These are phyloP conservation scores for Ailanthus altissimus DNA, from an alignment of 345 rosid species.

Conservation along the genomic window DNA sequence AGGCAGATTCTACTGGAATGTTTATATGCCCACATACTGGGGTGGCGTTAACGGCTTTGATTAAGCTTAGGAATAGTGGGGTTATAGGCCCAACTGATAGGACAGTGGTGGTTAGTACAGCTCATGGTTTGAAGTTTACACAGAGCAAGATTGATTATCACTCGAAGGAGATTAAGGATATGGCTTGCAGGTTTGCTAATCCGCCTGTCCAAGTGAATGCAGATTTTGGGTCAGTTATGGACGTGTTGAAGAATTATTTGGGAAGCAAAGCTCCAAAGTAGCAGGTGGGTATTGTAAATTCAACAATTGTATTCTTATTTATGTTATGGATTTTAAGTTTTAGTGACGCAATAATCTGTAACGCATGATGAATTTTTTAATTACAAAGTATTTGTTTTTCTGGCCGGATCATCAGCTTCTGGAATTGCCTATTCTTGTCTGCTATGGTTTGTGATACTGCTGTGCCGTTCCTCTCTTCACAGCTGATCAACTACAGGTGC, in stretches of 20 bases:
- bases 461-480: neutral
- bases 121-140: constrained; percentile 89
- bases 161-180: constrained; percentile 67
- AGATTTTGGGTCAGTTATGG: constrained; percentile 86
- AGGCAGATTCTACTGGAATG: constrained; percentile 93
- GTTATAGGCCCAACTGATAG: constrained; percentile 63
- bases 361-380: neutral
- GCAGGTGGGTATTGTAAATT: constrained; percentile 17
- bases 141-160: constrained; percentile 86
- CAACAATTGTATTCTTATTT: constrained; percentile 15
- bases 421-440: neutral
- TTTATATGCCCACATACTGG: constrained; percentile 95
- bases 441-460: neutral
- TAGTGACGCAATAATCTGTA: constrained; percentile 5
- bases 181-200: constrained; percentile 78
- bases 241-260: constrained; percentile 67
- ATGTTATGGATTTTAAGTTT: constrained; percentile 17
- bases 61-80: constrained; percentile 78
- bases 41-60: constrained; percentile 78
- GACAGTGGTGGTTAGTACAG: constrained; percentile 90
- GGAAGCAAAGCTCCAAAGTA: constrained; percentile 40
- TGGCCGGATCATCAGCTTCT: neutral
- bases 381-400: neutral
- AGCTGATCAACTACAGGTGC: neutral
- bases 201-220: constrained; percentile 79